Conservation (phyloP, 2,329 filamentous ascomycete genomes). For the Penicillium brevicompactum region DNA sequence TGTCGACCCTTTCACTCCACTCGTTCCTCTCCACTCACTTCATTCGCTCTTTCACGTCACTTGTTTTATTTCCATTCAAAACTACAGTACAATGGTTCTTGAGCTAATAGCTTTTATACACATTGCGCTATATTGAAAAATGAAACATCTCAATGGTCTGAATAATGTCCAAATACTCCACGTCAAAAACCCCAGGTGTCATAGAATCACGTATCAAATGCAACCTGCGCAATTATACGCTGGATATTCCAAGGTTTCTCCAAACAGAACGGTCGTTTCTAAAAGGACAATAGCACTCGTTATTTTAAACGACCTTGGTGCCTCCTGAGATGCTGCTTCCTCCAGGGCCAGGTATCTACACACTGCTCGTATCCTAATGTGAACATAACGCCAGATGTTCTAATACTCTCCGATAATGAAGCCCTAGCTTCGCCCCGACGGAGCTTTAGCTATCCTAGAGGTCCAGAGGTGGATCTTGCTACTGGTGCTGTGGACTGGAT, state of each 20-base stretch:
- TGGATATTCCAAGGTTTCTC: constrained; percentile 37
- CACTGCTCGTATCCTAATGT: constrained; percentile 44
- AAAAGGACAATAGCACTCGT: constrained; percentile 53
- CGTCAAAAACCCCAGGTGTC: constrained; percentile 34
- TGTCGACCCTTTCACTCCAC: constrained; percentile 4
- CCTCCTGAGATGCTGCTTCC: constrained; percentile 42
- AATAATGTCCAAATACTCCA: constrained; percentile 33
- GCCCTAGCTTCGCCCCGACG: constrained; percentile 39
- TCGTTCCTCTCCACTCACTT: too few species aligned
- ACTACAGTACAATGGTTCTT: too few species aligned
- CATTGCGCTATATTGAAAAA: constrained; percentile 14
- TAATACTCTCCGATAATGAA: constrained; percentile 44
- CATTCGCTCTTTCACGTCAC: background rate
- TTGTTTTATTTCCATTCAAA: background rate
- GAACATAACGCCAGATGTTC: constrained; percentile 45
- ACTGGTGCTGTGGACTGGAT: constrained; percentile 38
- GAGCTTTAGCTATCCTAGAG: constrained; percentile 42
- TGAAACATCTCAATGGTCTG: constrained; percentile 47
- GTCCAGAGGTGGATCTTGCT: constrained; percentile 46
- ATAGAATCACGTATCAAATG: constrained; percentile 58
- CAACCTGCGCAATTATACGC: constrained; percentile 45
- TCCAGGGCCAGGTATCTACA: constrained; percentile 37
- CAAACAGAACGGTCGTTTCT: constrained; percentile 45
- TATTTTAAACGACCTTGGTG: constrained; percentile 43
- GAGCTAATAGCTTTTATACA: too few species aligned